Conservation (phyloP, 1,284 basidiomycete species). For the Malassezia pachydermatis region DNA sequence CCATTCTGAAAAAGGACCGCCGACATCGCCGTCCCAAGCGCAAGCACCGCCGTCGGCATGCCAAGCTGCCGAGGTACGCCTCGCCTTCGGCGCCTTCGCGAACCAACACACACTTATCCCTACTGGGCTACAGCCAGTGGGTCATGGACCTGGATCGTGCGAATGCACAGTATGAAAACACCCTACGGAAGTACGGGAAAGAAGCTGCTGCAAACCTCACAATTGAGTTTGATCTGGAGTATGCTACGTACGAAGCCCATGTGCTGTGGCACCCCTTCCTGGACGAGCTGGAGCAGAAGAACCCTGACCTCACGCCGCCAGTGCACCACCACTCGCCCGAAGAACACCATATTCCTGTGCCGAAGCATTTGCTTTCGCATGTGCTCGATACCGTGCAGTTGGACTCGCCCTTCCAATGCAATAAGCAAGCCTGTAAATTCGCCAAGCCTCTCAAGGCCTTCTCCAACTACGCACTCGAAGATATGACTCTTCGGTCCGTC, state of each 20-base stretch:
- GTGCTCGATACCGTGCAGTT: neutral
- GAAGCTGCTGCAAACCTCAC: slow-evolving; percentile 17
- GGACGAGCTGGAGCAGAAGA: neutral
- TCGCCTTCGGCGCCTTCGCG: slow-evolving; percentile 62
- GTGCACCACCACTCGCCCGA: slow-evolving; percentile 4
- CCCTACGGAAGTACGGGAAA: slow-evolving; percentile 7
- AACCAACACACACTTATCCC: slow-evolving; percentile 60
- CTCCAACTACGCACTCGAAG: slow-evolving; percentile 62
- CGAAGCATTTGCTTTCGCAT: slow-evolving; percentile 58
- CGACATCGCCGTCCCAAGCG: slow-evolving; percentile 52
- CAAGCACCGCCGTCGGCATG: slow-evolving; percentile 48
- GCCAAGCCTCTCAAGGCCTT: slow-evolving; percentile 26
- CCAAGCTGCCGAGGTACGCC: slow-evolving; percentile 56
- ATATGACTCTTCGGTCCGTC: slow-evolving; percentile 69
- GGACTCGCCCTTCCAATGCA: slow-evolving; percentile 43
- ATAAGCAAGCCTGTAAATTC: slow-evolving; percentile 36
- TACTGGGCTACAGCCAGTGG: slow-evolving; percentile 74
- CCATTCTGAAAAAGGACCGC: slow-evolving; percentile 51
- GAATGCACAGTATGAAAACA: slow-evolving; percentile 51
- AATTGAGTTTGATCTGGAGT: slow-evolving; percentile 36
- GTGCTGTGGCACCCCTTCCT: slow-evolving; percentile 37
- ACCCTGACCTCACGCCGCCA: neutral
- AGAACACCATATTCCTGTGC: slow-evolving; percentile 50
- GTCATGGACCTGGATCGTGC: slow-evolving; percentile 59
- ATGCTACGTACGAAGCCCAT: slow-evolving; percentile 33